These are phyloP conservation scores for Avena atlantica DNA, from an alignment of 176 grass and related monocot species.

Conservation along the genomic window DNA sequence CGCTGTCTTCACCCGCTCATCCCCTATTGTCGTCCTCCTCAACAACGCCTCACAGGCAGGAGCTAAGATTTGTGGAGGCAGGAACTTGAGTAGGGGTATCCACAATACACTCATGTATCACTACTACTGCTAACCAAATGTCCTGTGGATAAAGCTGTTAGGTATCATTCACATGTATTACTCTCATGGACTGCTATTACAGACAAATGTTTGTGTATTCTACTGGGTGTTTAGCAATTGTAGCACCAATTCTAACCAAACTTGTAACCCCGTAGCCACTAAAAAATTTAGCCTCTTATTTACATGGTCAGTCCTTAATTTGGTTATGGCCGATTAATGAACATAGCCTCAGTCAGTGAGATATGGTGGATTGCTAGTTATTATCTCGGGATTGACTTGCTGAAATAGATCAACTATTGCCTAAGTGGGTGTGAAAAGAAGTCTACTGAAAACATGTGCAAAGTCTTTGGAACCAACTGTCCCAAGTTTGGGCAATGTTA, in stretches of 20 bases:
- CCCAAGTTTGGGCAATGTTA: neutral
- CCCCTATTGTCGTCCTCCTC: neutral
- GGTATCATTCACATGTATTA: neutral
- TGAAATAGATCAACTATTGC: slow-evolving; percentile 25
- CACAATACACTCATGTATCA: neutral
- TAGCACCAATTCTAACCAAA: neutral
- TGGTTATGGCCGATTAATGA: neutral
- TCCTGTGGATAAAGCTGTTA: neutral
- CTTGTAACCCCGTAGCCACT: neutral
- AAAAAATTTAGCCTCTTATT: neutral
- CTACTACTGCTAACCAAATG: neutral
- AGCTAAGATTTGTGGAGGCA: neutral
- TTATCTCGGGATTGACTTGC: neutral
- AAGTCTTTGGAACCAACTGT: slow-evolving; percentile 16
- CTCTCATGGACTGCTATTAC: neutral
- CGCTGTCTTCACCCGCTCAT: neutral
- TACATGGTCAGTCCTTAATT: neutral
- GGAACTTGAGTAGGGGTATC: neutral
- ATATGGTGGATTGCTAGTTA: neutral
- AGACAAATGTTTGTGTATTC: too few relatives aligned
- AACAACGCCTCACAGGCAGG: neutral
- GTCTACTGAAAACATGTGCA: neutral
- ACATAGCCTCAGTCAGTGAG: neutral
- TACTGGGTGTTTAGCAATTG: too few relatives aligned
- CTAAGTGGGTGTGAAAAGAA: neutral